Base-by-base conservation (phyloP, 202 grass and related monocot species). In the Musa balbisiana region DNA sequence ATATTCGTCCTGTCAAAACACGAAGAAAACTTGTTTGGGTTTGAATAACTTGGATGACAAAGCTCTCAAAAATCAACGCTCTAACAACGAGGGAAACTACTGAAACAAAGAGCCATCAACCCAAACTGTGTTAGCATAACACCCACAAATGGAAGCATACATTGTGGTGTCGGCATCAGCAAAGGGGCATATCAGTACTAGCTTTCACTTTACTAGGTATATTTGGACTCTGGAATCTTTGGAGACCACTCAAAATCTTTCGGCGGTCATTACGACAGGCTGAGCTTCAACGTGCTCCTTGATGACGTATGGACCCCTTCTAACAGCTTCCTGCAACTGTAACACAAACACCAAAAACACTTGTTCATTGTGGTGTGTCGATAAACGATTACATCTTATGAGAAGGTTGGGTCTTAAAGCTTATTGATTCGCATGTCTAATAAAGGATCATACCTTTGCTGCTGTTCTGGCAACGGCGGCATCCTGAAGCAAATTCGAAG, bases 291-390 rank as follows among this genome's bases (percentile, higher is more conserved):
- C 53, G 75, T 82, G 90, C 84, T 80, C 91, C 8, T 85, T 73
- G 15, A 77, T 51, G 53, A 89, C 81, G 68, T 91, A 97, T 14
- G 93, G 93, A 33, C 84, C 90, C 55, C 90, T 88, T 80, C 56
- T 86, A 20, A 97, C 88, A 2, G 90, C 90, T 87, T 91, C 90
- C 68, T 88, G 92, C 83, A 97, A 79, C 90, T 97, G 88, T 77
- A 16, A 53, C 6, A 54, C 51, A 10, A 55, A 82, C 50, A 54
- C 5, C 29, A 11, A 22, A 49, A 54, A 49, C 26, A 60, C 55
- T 13, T 2, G 9, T 3, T 70, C 65, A n/a, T 10, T 78, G 10
- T 9, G 16, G 4, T 10, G 4, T 20, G 11, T 59, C 19, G 55
- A 16, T 75, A 25, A 22, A 3, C 55, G 67, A 75, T 55, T 49